A percentile compares a stretch with the other conserved stretches of the same genome.
Evolutionary conservation across 2,329 filamentous ascomycete genomes (phyloP).

Genomic region (Claviceps capensis): DNA sequence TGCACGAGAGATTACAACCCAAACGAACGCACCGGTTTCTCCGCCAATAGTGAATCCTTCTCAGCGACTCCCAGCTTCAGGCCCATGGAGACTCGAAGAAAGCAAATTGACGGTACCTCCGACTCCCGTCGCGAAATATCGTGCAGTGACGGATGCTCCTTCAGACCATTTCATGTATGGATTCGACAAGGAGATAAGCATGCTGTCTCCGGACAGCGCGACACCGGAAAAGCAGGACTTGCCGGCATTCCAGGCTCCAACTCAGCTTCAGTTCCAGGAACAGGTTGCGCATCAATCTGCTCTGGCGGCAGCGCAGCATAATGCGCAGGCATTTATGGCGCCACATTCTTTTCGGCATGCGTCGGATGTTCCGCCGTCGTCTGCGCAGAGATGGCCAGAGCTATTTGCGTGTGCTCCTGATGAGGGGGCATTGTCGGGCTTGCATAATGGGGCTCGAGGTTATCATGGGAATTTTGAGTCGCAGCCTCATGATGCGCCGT

Average conservation of each 20-base stretch:
- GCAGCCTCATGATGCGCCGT: too few species aligned
- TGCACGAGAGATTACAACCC: background rate
- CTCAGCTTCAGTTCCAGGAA: background rate
- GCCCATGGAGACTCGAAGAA: constrained; percentile 40
- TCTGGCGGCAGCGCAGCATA: background rate
- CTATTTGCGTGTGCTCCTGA: constrained; percentile 23
- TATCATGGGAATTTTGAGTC: too few species aligned
- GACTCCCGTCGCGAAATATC: constrained; percentile 19
- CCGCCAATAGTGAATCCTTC: constrained; percentile 19
- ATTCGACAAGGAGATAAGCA: constrained; percentile 39
- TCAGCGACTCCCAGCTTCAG: constrained; percentile 27
- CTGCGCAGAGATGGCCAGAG: constrained; percentile 35
- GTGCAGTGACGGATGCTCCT: constrained; percentile 17
- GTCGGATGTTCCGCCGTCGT: constrained; percentile 34
- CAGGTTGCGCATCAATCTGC: background rate
- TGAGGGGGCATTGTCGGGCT: constrained; percentile 2
- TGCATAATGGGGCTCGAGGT: background rate
- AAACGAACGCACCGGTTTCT: background rate
- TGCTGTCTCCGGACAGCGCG: constrained; percentile 9
- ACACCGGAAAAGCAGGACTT: constrained; percentile 10
- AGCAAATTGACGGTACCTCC: constrained; percentile 40
- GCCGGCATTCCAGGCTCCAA: background rate
- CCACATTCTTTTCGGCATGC: constrained; percentile 1
- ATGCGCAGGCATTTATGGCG: background rate
- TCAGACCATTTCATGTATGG: constrained; percentile 22